A percentile compares a stretch with the other conserved stretches of the same genome.
Conservation (phyloP, 805 yeast species). For the Lachancea meyersii region DNA sequence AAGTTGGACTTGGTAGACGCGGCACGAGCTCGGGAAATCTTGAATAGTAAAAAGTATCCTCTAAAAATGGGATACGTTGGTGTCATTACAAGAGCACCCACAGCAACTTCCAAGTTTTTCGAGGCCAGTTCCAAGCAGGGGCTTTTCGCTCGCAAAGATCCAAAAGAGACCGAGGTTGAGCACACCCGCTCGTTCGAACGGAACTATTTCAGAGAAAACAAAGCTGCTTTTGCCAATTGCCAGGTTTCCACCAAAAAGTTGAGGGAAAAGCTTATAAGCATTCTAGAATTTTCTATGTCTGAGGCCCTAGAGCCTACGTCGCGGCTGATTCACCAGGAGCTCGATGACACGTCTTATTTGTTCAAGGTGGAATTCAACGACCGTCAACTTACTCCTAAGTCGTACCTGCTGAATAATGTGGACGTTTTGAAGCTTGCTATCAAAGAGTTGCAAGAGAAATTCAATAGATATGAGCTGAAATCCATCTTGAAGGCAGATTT, state of each 20-base stretch:
- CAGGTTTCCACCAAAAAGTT: constrained; percentile 69
- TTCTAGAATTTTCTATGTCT: constrained; percentile 88
- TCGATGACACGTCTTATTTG: constrained; percentile 87
- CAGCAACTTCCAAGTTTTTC: constrained; percentile 9
- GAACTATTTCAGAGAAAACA: constrained; percentile 57
- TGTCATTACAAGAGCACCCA: constrained; percentile 82
- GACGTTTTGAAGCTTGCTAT: constrained; percentile 80
- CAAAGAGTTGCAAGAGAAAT: constrained; percentile 76
- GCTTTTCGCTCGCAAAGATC: constrained; percentile 44
- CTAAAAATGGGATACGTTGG: constrained; percentile 96
- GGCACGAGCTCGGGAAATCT: constrained; percentile 55
- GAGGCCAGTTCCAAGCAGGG: constrained; percentile 22
- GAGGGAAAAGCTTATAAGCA: constrained; percentile 75
- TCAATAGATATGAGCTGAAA: constrained; percentile 77
- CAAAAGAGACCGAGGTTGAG: constrained; percentile 43
- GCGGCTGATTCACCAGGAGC: constrained; percentile 74
- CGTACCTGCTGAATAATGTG: constrained; percentile 85
- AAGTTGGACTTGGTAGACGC: constrained; percentile 88
- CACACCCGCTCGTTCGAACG: constrained; percentile 61
- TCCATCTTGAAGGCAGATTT: constrained; percentile 73
- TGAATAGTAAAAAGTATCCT: constrained; percentile 80
- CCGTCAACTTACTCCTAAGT: constrained; percentile 86
- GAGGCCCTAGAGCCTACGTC: constrained; percentile 83
- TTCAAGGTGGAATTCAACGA: constrained; percentile 97
- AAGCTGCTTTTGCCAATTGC: constrained; percentile 53